phyloP scores from a whole-genome alignment of 2,329 filamentous ascomycete genomes.

The Graphilbum ipis-grandicollis region DNA sequence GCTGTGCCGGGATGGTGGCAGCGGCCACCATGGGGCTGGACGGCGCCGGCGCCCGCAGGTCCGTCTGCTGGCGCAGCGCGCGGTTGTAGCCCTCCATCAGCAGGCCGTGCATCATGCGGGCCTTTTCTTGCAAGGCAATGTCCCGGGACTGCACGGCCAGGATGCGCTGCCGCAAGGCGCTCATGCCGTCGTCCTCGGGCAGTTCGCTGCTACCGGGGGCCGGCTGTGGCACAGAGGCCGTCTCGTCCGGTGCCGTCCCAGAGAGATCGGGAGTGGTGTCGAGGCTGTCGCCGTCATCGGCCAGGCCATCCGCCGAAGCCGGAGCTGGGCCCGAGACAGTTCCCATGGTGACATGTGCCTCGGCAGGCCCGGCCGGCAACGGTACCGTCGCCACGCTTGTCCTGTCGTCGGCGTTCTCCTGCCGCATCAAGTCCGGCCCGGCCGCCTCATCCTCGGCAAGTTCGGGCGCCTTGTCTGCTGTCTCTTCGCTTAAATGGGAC shows the following conservation, averaged over 20 bases:
- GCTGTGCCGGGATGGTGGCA: conserved; percentile 18
- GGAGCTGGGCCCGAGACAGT: no score
- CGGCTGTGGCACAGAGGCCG: no score
- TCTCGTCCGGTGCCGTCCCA: not conserved
- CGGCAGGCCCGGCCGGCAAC: no score
- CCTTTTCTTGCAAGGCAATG: conserved; percentile 45
- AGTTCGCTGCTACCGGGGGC: conserved; percentile 19
- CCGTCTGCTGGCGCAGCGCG: conserved; percentile 13
- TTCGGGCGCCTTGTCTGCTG: conserved; percentile 3
- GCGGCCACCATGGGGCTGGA: conserved; percentile 5
- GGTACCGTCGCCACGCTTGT: no score
- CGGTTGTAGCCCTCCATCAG: conserved; percentile 51
- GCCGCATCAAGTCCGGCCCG: no score
- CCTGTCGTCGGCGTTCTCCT: no score
- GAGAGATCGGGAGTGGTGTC: no score
- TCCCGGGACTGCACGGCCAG: conserved; percentile 47
- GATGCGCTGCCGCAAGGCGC: conserved; percentile 46
- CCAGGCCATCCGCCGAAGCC: no score
- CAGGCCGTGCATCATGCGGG: conserved; percentile 51
- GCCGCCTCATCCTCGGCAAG: conserved; percentile 8
- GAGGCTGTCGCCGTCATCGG: no score
- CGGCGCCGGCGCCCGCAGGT: conserved; percentile 12
- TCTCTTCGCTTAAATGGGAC: conserved; percentile 13
- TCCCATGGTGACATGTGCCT: no score
- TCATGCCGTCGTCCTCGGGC: conserved; percentile 70